A percentile compares a stretch with the other conserved stretches of the same genome.
phyloP scores from a whole-genome alignment of 306 rosid species.

The Prinsepia uniflora region DNA sequence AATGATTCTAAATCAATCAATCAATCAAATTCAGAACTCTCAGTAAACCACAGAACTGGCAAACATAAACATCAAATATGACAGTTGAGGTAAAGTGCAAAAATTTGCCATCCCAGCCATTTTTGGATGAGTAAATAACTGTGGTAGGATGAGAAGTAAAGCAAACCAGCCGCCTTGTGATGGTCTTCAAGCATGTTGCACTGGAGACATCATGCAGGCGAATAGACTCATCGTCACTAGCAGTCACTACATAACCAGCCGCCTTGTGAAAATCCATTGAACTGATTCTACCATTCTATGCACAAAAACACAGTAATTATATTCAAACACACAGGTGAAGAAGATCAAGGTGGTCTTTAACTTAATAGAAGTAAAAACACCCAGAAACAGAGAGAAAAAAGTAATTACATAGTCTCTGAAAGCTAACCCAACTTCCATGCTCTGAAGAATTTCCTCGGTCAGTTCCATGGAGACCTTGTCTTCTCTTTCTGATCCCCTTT shows the following conservation, averaged over 20 bases:
- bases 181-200: slow-evolving; percentile 97
- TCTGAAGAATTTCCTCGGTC: slow-evolving; percentile 84
- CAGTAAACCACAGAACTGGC: not conserved
- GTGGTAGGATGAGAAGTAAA: slow-evolving; percentile 95
- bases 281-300: slow-evolving; percentile 81
- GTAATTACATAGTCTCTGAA: slow-evolving; percentile 79
- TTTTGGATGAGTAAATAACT: slow-evolving; percentile 93
- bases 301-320: not conserved
- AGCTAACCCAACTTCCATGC: slow-evolving; percentile 98
- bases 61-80: slow-evolving; percentile 2
- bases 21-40: slow-evolving; percentile 14
- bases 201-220: slow-evolving; percentile 75
- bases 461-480: slow-evolving; percentile 90
- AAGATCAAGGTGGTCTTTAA: not conserved
- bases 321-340: no score
- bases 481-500: slow-evolving; percentile 70
- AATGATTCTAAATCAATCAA: slow-evolving; percentile 59
- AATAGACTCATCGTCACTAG: slow-evolving; percentile 94
- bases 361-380: not conserved
- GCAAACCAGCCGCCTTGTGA: slow-evolving; percentile 94
- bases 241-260: slow-evolving; percentile 81
- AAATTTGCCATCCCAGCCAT: slow-evolving; percentile 95
- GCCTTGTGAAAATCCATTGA: slow-evolving; percentile 90
- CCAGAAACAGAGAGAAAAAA: not conserved
- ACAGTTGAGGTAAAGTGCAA: not conserved